phyloP scores from a whole-genome alignment of 495 filamentous ascomycete species.

The Talaromyces wortmannii region DNA sequence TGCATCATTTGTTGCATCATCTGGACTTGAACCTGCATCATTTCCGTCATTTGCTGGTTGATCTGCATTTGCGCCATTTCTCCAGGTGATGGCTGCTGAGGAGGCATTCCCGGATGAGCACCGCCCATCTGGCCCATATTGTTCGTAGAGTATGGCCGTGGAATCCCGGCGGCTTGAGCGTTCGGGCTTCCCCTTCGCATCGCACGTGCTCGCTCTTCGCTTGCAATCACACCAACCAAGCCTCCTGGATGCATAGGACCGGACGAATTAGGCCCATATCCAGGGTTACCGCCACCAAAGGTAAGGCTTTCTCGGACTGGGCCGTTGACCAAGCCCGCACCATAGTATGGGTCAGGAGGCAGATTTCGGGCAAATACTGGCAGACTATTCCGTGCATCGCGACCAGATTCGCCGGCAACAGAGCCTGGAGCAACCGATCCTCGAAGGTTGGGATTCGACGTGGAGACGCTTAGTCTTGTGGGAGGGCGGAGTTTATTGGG shows the following conservation, averaged over 20 bases:
- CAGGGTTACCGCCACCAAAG: slow-evolving; percentile 51
- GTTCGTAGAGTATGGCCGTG: slow-evolving; percentile 42
- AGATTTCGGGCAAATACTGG: slow-evolving; percentile 84
- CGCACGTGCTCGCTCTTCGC: slow-evolving; percentile 71
- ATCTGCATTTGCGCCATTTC: slow-evolving; percentile 80
- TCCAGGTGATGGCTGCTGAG: slow-evolving; percentile 36
- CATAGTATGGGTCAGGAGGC: slow-evolving; percentile 84
- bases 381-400: slow-evolving; percentile 40
- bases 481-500: slow-evolving; percentile 78
- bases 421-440: slow-evolving; percentile 38
- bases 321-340: slow-evolving; percentile 70
- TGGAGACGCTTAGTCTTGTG: slow-evolving; percentile 56
- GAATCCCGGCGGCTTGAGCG: slow-evolving; percentile 35
- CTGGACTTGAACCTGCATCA: slow-evolving; percentile 94
- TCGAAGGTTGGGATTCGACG: slow-evolving; percentile 49
- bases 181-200: slow-evolving; percentile 76
- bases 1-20: slow-evolving; percentile 74
- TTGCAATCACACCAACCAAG: slow-evolving; percentile 84
- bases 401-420: slow-evolving; percentile 29
- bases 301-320: slow-evolving; percentile 71
- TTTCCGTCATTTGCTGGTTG: slow-evolving; percentile 79
- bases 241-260: slow-evolving; percentile 53
- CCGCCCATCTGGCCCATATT: slow-evolving; percentile 32
- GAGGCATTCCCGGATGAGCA: slow-evolving; percentile 23
- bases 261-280: slow-evolving; percentile 22